These are phyloP conservation scores for Chenopodium formosanum DNA, from an alignment of 148 eudicot genomes.

Conservation along the genomic window DNA sequence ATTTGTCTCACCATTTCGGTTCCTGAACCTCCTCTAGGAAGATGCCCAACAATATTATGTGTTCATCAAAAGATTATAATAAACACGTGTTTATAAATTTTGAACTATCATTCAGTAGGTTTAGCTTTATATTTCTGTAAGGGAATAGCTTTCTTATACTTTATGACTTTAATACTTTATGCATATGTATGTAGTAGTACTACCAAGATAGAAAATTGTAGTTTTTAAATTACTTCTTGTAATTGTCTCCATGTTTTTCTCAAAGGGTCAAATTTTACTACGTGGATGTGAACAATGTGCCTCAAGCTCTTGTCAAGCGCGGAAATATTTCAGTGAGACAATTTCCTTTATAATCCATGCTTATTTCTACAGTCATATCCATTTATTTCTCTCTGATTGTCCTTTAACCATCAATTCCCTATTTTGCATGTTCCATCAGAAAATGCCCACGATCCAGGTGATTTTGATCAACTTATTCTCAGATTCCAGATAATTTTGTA, in stretches of 20 bases:
- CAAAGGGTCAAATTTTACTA: slow-evolving; percentile 66
- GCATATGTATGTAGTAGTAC: too few species aligned
- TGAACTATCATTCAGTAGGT: too few species aligned
- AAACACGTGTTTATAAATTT: too few species aligned
- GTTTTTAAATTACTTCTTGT: neutral
- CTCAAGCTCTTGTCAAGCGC: slow-evolving; percentile 82
- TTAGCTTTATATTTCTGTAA: too few species aligned
- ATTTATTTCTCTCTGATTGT: neutral
- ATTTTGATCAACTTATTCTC: slow-evolving; percentile 20
- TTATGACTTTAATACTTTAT: too few species aligned
- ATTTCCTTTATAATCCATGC: slow-evolving; percentile 9
- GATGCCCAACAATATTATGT: neutral
- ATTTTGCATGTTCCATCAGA: slow-evolving; percentile 46
- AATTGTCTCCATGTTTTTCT: neutral
- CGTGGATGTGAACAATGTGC: slow-evolving; percentile 94
- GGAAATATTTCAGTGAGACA: slow-evolving; percentile 70
- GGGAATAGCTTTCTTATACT: too few species aligned
- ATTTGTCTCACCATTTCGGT: neutral
- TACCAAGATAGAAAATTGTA: too few species aligned
- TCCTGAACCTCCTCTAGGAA: neutral
- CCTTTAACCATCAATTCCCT: slow-evolving; percentile 14
- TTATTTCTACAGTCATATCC: neutral
- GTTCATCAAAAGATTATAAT: too few species aligned
- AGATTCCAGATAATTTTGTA: neutral
- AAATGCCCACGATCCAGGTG: slow-evolving; percentile 98